phyloP scores from a whole-genome alignment of 257 asterid species.

The Penstemon barbatus region DNA sequence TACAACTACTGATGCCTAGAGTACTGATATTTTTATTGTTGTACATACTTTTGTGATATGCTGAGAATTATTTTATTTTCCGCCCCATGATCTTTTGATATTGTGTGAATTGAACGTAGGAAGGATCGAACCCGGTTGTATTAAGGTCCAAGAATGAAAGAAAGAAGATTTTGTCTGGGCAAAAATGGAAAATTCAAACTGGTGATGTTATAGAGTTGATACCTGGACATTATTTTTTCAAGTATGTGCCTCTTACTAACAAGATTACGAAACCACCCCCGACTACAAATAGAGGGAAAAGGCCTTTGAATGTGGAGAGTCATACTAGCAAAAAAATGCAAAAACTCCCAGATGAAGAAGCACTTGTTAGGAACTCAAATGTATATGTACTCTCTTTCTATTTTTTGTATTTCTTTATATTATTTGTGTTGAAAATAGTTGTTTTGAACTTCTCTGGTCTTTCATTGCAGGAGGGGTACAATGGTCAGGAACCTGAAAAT shows the following conservation, averaged over 20 bases:
- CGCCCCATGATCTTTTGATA: conserved; percentile 14
- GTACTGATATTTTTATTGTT: neutral
- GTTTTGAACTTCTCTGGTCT: conserved; percentile 24
- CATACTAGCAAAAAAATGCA: conserved; percentile 53
- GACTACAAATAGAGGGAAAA: conserved; percentile 40
- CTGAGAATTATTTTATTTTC: conserved; percentile 4
- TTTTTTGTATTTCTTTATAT: neutral
- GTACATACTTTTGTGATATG: neutral
- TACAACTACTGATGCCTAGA: conserved; percentile 6
- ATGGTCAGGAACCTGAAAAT: conserved; percentile 29
- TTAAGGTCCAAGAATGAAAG: conserved; percentile 60
- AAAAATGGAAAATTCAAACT: conserved; percentile 52
- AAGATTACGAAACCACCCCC: conserved; percentile 33
- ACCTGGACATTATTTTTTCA: conserved; percentile 85
- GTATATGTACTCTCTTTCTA: conserved; percentile 39
- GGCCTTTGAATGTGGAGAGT: conserved; percentile 53
- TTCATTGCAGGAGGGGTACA: conserved; percentile 32
- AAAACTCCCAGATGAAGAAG: conserved; percentile 43
- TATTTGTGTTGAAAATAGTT: neutral
- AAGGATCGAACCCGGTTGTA: conserved; percentile 85
- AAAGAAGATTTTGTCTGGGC: conserved; percentile 72
- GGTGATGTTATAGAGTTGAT: conserved; percentile 82
- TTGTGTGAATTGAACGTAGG: conserved; percentile 49
- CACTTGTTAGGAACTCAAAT: conserved; percentile 29
- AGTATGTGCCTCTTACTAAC: conserved; percentile 48